Conservation (phyloP, 805 yeast species). For the Metschnikowia borealis region DNA sequence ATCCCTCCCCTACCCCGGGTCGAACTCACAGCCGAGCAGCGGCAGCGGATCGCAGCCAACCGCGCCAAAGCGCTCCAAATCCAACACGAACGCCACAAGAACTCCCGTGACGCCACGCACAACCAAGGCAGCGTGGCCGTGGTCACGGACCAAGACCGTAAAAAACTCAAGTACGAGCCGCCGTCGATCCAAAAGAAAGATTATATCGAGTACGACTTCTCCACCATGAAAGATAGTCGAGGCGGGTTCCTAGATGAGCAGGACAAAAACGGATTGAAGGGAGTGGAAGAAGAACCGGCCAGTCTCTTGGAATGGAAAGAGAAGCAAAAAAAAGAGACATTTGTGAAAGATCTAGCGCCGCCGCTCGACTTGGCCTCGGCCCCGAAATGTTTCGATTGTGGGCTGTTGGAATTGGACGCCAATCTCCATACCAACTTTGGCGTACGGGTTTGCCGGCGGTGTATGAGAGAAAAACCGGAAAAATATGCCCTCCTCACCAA, state of each 20-base stretch:
- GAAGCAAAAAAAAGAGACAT: constrained; percentile 36
- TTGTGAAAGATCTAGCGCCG: constrained; percentile 57
- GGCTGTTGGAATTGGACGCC: constrained; percentile 74
- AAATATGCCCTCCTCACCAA: constrained; percentile 89
- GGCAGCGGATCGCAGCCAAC: constrained; percentile 47
- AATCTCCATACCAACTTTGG: constrained; percentile 66
- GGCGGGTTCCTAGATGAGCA: constrained; percentile 71
- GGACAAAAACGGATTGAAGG: constrained; percentile 13
- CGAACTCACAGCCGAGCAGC: constrained; percentile 47
- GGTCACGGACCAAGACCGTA: constrained; percentile 14
- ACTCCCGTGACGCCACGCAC: constrained; percentile 11
- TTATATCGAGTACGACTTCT: constrained; percentile 80
- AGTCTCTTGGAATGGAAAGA: constrained; percentile 47
- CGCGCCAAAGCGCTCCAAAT: constrained; percentile 50
- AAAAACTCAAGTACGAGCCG: constrained; percentile 14
- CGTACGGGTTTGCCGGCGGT: constrained; percentile 70
- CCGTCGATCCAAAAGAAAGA: constrained; percentile 53
- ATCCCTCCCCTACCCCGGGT: constrained; percentile 20
- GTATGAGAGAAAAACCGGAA: constrained; percentile 72
- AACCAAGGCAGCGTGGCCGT: constrained; percentile 9
- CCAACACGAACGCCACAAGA: constrained; percentile 27
- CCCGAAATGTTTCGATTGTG: constrained; percentile 82
- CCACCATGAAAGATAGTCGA: constrained; percentile 81
- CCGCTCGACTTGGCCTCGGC: constrained; percentile 70
- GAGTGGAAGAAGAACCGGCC: constrained; percentile 41